These are phyloP conservation scores for Lipomyces yamadae DNA, from an alignment of 805 yeast genomes.

Conservation along the genomic window DNA sequence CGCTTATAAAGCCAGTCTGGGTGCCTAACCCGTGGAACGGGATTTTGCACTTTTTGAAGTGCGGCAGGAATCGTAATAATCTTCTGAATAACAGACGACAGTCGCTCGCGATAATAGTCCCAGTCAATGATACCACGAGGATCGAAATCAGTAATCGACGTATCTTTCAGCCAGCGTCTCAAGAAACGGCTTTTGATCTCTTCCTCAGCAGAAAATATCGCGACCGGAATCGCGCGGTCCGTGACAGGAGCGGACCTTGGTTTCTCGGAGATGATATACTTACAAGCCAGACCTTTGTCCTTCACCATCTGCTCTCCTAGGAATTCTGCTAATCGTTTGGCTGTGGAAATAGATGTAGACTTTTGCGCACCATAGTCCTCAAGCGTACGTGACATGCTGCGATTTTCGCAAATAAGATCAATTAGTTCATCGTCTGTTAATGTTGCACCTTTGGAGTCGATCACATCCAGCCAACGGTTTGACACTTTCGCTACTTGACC, in stretches of 20 bases:
- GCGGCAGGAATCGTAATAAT: constrained; percentile 98
- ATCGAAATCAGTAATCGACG: constrained; percentile 76
- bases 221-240: constrained; percentile 95
- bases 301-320: constrained; percentile 95
- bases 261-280: constrained; percentile 82
- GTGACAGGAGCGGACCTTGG: constrained; percentile 90
- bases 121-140: constrained; percentile 91
- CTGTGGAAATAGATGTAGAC: constrained; percentile 95
- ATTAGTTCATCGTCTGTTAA: constrained; percentile 93
- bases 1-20: constrained; percentile 88
- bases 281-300: constrained; percentile 94
- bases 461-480: constrained; percentile 91
- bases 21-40: constrained; percentile 91
- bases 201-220: constrained; percentile 85
- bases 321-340: constrained; percentile 89
- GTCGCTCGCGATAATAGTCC: constrained; percentile 87
- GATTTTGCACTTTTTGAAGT: constrained; percentile 80
- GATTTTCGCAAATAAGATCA: constrained; percentile 92
- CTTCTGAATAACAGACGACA: constrained; percentile 91
- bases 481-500: constrained; percentile 90
- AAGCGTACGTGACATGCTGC: constrained; percentile 90
- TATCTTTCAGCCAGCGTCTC: constrained; percentile 85
- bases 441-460: constrained; percentile 83
- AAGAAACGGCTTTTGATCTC: constrained; percentile 71
- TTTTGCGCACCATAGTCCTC: constrained; percentile 89